These are phyloP conservation scores for Trichosporon asahii DNA, from an alignment of 1,284 basidiomycete genomes.

Conservation along the genomic window DNA sequence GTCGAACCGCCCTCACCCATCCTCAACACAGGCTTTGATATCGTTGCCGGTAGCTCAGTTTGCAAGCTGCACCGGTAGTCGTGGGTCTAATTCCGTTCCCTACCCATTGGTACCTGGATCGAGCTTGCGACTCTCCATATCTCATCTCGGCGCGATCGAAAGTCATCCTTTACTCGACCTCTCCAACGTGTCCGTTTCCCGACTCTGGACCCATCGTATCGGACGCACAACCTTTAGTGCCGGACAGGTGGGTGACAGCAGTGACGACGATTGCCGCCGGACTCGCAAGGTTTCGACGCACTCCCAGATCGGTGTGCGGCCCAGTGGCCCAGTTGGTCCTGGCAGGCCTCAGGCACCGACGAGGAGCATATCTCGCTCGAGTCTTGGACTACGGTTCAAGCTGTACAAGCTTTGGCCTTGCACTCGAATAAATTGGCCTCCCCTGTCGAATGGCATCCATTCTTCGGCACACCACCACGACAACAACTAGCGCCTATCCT, in stretches of 20 bases:
- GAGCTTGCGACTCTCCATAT: constrained; percentile 7
- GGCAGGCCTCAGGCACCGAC: constrained; percentile 4
- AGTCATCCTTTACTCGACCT: neutral
- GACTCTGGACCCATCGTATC: neutral
- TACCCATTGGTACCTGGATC: constrained; percentile 2
- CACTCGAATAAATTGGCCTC: constrained; percentile 5
- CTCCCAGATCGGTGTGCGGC: neutral
- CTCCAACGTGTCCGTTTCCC: neutral
- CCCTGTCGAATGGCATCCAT: constrained; percentile 10
- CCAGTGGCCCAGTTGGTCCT: neutral
- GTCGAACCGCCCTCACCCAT: neutral
- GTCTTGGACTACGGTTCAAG: constrained; percentile 7
- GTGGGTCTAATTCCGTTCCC: neutral
- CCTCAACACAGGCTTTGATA: neutral
- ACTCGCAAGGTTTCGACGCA: neutral
- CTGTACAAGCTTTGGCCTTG: constrained; percentile 6
- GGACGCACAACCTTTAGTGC: neutral
- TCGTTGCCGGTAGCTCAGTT: neutral
- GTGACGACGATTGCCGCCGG: neutral
- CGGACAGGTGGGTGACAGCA: neutral
- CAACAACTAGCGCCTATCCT: neutral
- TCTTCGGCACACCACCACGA: constrained; percentile 5
- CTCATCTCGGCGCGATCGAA: constrained; percentile 2
- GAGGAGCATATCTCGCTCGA: constrained; percentile 1
- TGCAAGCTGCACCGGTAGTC: neutral